Conservation (phyloP, 495 filamentous ascomycete genomes). For the Penicillium steckii region DNA sequence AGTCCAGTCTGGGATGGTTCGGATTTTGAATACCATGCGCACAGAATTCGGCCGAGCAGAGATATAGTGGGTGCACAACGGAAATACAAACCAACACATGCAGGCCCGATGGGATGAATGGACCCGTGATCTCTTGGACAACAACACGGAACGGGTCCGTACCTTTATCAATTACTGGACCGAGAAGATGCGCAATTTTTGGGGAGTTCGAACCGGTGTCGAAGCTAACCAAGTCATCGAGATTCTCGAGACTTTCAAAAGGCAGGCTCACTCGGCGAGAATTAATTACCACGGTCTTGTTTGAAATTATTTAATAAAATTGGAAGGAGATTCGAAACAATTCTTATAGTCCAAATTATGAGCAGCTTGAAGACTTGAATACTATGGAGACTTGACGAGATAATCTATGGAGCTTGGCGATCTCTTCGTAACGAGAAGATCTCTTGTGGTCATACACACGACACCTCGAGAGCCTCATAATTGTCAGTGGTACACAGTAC, state of each 20-base stretch:
- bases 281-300: neutral
- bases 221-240: neutral
- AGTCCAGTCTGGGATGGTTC: neutral
- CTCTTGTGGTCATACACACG: no score
- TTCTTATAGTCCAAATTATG: neutral
- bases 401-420: no score
- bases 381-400: no score
- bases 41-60: constrained; percentile 2
- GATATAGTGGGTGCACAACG: neutral
- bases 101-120: neutral
- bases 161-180: neutral
- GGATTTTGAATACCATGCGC: neutral
- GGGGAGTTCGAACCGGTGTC: constrained; percentile 1
- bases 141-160: neutral
- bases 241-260: neutral
- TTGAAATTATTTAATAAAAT: neutral
- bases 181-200: neutral
- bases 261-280: neutral
- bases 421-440: no score
- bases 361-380: neutral
- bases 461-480: no score
- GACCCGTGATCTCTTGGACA: neutral
- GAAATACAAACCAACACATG: neutral
- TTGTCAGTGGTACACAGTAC: no score
- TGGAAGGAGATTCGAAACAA: neutral